Evolutionary conservation across 176 grass and related monocot species (phyloP).

Genomic region (Musa itinerans): DNA sequence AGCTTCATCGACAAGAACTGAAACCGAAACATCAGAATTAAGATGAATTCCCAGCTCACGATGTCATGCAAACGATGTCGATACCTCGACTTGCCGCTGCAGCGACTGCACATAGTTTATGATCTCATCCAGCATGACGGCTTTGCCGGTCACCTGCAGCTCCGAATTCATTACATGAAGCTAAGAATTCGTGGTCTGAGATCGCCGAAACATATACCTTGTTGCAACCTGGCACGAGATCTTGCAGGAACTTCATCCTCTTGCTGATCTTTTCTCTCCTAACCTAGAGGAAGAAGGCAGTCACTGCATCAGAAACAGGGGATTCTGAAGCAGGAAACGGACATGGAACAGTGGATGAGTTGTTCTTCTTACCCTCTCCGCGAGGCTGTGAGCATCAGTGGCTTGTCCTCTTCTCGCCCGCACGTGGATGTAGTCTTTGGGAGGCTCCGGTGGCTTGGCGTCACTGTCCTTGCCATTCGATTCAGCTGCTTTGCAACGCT

Average conservation of each 20-base stretch:
- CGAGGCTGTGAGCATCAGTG: constrained; percentile 67
- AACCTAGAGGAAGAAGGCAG: constrained; percentile 25
- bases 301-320: neutral
- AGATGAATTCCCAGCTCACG: neutral
- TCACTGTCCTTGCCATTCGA: neutral
- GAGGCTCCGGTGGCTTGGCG: constrained; percentile 8
- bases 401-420: constrained; percentile 59
- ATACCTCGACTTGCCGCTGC: constrained; percentile 72
- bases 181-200: neutral
- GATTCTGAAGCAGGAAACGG: neutral
- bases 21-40: neutral
- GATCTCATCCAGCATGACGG: constrained; percentile 75
- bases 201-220: constrained; percentile 31
- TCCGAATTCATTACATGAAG: neutral
- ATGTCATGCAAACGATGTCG: neutral
- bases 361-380: constrained; percentile 38
- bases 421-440: constrained; percentile 63
- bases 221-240: constrained; percentile 55
- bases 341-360: neutral
- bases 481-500: constrained; percentile 12
- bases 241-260: constrained; percentile 68
- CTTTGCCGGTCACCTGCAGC: constrained; percentile 59
- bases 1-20: constrained; percentile 74
- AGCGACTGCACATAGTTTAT: constrained; percentile 74
- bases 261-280: constrained; percentile 65